Percentiles rank a stretch among this genome's conserved stretches.
Conservation (phyloP, 768 basidiomycete species). For the Suillus bovinus region DNA sequence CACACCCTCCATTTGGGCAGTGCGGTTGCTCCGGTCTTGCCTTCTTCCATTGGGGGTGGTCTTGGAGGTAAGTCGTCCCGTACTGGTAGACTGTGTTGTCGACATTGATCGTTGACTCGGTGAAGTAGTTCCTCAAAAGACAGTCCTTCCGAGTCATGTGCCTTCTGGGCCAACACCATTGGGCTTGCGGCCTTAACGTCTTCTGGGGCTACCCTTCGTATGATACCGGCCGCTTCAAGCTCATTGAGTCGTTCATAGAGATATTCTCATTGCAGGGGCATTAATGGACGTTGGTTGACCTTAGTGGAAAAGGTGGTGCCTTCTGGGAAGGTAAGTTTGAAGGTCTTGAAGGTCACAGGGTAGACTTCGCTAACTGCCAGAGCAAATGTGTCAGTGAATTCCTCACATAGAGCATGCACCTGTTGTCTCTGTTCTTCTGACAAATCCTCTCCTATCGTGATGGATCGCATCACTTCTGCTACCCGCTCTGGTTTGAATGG, state of each 20-base stretch:
- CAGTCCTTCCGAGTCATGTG: constrained; percentile 10
- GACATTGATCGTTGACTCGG: too few relatives aligned
- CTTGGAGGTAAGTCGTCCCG: too few relatives aligned
- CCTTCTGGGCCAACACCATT: constrained; percentile 19
- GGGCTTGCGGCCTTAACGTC: constrained; percentile 16
- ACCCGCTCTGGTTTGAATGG: too few relatives aligned
- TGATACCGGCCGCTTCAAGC: background rate
- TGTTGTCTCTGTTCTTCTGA: constrained; percentile 11
- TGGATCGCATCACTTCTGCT: too few relatives aligned
- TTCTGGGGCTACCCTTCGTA: constrained; percentile 2
- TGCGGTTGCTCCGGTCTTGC: too few relatives aligned
- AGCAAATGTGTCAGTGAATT: constrained; percentile 43
- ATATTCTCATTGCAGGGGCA: background rate
- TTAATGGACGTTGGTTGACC: constrained; percentile 2
- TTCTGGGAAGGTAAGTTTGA: constrained; percentile 5
- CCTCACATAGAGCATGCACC: constrained; percentile 21
- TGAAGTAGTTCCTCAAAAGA: constrained; percentile 4
- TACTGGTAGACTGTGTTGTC: too few relatives aligned
- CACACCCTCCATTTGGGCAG: too few relatives aligned
- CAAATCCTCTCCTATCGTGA: too few relatives aligned
- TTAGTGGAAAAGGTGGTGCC: background rate
- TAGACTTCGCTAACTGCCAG: constrained; percentile 39
- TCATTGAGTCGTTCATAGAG: background rate
- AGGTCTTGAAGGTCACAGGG: constrained; percentile 17
- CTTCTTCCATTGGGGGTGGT: too few relatives aligned